phyloP scores from a whole-genome alignment of 1,284 basidiomycete species.

The Cutaneotrichosporon sp. region DNA sequence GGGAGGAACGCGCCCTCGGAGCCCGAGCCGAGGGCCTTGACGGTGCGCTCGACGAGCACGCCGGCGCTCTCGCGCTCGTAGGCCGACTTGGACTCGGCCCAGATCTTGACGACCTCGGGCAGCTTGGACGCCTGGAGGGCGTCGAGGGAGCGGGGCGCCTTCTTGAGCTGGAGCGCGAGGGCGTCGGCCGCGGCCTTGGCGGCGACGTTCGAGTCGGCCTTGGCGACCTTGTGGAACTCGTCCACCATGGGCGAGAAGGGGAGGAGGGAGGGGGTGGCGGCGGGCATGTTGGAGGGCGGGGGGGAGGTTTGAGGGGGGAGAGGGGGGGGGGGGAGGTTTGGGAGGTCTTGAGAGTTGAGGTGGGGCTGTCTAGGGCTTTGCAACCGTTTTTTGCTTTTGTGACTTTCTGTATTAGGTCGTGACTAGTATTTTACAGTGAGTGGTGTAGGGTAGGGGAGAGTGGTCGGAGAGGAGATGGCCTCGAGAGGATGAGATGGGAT shows the following conservation, averaged over 20 bases:
- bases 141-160: slow-evolving; percentile 43
- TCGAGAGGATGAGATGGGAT: neutral
- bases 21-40: slow-evolving; percentile 70
- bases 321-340: neutral
- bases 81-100: slow-evolving; percentile 82
- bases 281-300: slow-evolving; percentile 14
- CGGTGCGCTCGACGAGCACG: slow-evolving; percentile 78
- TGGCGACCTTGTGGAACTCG: slow-evolving; percentile 44
- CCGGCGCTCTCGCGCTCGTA: slow-evolving; percentile 91
- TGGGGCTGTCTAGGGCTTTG: neutral
- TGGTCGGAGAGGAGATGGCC: neutral
- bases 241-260: slow-evolving; percentile 43
- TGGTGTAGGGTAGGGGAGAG: slow-evolving; percentile 7
- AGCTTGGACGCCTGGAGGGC: slow-evolving; percentile 53
- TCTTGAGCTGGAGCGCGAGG: slow-evolving; percentile 46
- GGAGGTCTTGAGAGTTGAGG: neutral
- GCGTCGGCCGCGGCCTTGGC: slow-evolving; percentile 51
- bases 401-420: neutral
- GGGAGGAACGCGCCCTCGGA: slow-evolving; percentile 79
- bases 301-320: neutral
- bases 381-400: neutral
- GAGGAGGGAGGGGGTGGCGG: slow-evolving; percentile 39
- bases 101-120: slow-evolving; percentile 66
- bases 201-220: slow-evolving; percentile 45
- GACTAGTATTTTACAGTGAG: slow-evolving; percentile 9